Evolutionary conservation across 1,284 basidiomycete species (phyloP), one percentile per base, ranked within the genome.

Genomic region (Heterobasidion irregulare): DNA sequence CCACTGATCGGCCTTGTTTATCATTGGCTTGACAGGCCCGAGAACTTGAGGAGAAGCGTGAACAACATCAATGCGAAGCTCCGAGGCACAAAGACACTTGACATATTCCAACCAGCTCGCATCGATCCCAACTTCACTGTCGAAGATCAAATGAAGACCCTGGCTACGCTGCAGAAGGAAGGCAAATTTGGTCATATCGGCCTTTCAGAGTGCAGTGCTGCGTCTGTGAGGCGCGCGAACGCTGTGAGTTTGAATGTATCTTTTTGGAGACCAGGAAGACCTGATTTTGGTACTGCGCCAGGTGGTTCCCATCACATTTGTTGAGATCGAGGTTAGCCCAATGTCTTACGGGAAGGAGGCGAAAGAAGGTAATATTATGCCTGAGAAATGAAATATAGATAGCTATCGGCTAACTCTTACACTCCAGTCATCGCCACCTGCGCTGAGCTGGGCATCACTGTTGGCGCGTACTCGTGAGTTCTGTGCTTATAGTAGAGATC

Each of bases 321-420:
- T 76, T 38, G 79, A 81, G 64, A 78, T 79, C 56, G 79, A 81
- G 63, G 68, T 79, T 43, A 78, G 76, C 43, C 70, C 78, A 12
- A 80, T 75, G 72, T 67, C 70, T 1, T 75, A 73, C 53, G 75
- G 76, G 53, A 67, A 76, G 33, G 77, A 79, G 57, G 72, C 70
- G 1, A 68, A 68, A 62, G 70, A 71, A 60, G 71, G 71, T 71
- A 9, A 34, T 52, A 15, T 19, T 15, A 9, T 35, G 16, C 10
- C 12, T 32, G 10, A 16, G 13, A 6, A 32, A 6, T 15, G 46
- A 13, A 36, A 50, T 12, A 38, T 8, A 12, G 10, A 12, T n/a
- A 8, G 18, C 1, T 55, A 12, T 32, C 15, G 38, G 6, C 43
- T 49, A 6, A 32, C 72, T 73, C n/a, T 60, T 75, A 64, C 62